Conservation (phyloP, 2,329 filamentous ascomycete species). For the Cercospora canescens region DNA sequence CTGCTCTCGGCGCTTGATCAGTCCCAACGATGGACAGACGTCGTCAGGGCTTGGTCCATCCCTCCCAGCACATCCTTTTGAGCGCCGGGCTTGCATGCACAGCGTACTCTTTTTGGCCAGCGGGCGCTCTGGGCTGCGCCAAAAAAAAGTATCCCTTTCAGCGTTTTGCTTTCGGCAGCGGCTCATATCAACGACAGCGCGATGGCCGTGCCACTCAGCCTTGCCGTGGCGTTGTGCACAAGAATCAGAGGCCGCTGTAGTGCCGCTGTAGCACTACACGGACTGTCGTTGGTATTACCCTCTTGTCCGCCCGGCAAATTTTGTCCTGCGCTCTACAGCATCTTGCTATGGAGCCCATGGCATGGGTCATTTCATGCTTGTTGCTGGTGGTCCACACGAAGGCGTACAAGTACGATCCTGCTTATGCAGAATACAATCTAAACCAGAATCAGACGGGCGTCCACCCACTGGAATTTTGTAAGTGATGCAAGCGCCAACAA, state of each 20-base stretch:
- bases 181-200: not conserved
- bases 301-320: not conserved
- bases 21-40: not conserved
- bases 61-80: not conserved
- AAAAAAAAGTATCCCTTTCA: not conserved
- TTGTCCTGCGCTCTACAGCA: not conserved
- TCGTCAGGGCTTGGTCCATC: not conserved
- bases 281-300: not conserved
- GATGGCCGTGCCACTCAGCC: not conserved
- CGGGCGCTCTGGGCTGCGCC: not conserved
- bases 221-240: not conserved
- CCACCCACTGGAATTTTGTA: slow-evolving; percentile 56
- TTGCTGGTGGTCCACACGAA: not conserved
- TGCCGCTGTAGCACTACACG: not conserved
- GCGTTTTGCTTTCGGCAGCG: not conserved
- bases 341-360: not conserved
- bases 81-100: not conserved
- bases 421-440: slow-evolving; percentile 56
- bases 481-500: too few relatives aligned
- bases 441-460: slow-evolving; percentile 58
- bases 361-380: not conserved
- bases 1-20: not conserved
- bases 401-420: slow-evolving; percentile 44
- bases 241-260: not conserved
- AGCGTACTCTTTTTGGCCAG: not conserved